Base-by-base conservation (phyloP, 805 yeast genomes). In the Saitoella complicata region DNA sequence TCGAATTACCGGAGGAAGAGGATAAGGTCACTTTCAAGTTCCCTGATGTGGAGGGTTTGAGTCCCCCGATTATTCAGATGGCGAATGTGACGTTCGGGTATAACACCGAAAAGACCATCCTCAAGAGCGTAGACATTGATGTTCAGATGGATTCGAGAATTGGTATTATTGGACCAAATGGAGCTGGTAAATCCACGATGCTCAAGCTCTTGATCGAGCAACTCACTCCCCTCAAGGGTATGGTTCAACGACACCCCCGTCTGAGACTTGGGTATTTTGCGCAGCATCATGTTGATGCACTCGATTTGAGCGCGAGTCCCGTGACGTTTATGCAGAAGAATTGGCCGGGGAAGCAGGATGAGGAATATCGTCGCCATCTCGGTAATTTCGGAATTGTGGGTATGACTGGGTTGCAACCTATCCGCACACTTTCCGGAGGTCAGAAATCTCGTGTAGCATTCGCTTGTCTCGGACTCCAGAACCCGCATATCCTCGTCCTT, bases 381-480 rank as follows among this genome's bases (percentile, higher is more conserved):
- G 98, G 98, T 43, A 80, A 95, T 0, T 91, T 91, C 63, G 98
- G 98, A 62, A 88, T 91, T 51, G 85, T 95, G 5, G 98, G 98
- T 46, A 70, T 95, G 5, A 68, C 88, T 42, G 95, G 96, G 47
- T 67, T 91, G 58, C 95, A 88, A 59, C 85, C 81, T 62, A 84
- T 91, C 80, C 76, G 76, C 55, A 67, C 81, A 46, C 67, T 91
- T 47, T 88, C 97, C 7, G 98, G 97, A 64, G 98, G 98, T 69
- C 98, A 91, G 60, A 91, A 91, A 62, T 86, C 96, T 31, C 76
- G 98, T 66, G 98, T 91, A 44, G 97, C 97, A 0, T 91, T 91
- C 66, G 97, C 98, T 6, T 88, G 95, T 10, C 70, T 91, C 51
- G 85, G 96, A 65, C 69, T 91, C 56, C 73, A 73, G 49, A 80